Conservation (phyloP, 164 flowering plant species). For the Hamamelis virginiana region DNA sequence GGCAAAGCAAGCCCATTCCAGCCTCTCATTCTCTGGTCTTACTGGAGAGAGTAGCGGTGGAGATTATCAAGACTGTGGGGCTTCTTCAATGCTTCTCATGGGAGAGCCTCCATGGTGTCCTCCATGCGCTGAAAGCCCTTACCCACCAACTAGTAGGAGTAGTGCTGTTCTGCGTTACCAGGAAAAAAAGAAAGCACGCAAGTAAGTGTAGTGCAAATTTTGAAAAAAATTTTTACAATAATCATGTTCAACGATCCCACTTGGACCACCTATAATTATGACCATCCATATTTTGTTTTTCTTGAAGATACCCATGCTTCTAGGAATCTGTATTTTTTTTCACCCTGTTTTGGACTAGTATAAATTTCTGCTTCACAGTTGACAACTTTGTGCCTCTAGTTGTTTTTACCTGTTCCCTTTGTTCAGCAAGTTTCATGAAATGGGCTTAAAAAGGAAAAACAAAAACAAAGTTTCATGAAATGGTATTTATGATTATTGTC, state of each 20-base stretch:
- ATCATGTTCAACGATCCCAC: neutral
- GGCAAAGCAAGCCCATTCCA: conserved; percentile 49
- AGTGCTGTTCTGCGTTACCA: conserved; percentile 82
- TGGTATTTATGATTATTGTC: too few relatives aligned
- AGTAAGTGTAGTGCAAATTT: conserved; percentile 62
- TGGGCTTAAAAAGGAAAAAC: too few relatives aligned
- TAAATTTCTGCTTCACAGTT: neutral
- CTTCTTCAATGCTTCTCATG: conserved; percentile 55
- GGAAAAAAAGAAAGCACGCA: conserved; percentile 82
- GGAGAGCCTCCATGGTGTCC: conserved; percentile 84
- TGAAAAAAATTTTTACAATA: too few relatives aligned
- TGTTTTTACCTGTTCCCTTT: too few relatives aligned
- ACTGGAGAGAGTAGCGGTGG: conserved; percentile 62
- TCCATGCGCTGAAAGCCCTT: conserved; percentile 48
- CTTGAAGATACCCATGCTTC: neutral
- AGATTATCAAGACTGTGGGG: conserved; percentile 80
- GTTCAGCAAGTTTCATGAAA: too few relatives aligned
- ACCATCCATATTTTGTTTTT: neutral
- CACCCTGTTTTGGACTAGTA: neutral
- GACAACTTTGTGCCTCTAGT: too few relatives aligned
- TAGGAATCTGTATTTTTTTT: neutral
- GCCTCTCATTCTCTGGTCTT: conserved; percentile 68
- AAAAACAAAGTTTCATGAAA: too few relatives aligned
- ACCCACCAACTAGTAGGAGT: conserved; percentile 49
- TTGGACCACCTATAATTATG: neutral